Conservation (phyloP, 1,139 yeast species). For the Candida neerlandica region DNA sequence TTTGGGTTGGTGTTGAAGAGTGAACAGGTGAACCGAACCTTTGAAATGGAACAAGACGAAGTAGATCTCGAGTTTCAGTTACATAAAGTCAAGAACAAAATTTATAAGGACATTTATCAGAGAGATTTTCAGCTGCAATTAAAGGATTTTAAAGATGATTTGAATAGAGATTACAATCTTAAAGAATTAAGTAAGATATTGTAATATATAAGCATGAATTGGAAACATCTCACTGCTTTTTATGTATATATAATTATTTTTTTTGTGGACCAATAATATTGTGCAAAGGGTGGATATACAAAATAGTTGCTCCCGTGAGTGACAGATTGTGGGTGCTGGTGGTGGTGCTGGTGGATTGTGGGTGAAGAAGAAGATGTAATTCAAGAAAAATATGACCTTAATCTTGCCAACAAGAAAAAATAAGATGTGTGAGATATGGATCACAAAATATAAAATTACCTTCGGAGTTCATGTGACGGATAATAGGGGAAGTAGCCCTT, state of each 20-base stretch:
- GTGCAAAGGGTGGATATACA: not conserved
- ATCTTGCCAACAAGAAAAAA: not conserved
- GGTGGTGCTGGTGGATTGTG: not conserved
- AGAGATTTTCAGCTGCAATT: slow-evolving; percentile 24
- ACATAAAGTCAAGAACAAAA: slow-evolving; percentile 24
- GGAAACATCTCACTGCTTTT: too few species aligned
- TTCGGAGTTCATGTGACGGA: slow-evolving; percentile 5
- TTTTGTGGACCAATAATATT: not conserved
- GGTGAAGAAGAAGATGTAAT: not conserved
- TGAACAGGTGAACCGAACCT: slow-evolving; percentile 15
- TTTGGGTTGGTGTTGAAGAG: slow-evolving; percentile 30
- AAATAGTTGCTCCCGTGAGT: too few species aligned
- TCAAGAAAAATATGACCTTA: not conserved
- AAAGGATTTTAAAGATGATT: slow-evolving; percentile 29
- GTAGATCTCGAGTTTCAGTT: slow-evolving; percentile 24
- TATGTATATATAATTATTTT: not conserved
- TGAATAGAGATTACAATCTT: slow-evolving; percentile 28
- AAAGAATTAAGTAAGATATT: slow-evolving; percentile 26
- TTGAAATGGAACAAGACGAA: slow-evolving; percentile 16
- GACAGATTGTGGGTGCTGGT: too few species aligned
- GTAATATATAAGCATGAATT: not conserved
- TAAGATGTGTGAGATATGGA: not conserved
- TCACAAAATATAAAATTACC: not conserved
- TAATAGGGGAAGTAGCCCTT: not conserved
- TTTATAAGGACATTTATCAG: slow-evolving; percentile 29